Conservation (phyloP, 176 grass and related monocot genomes). For the Otatea glauca region DNA sequence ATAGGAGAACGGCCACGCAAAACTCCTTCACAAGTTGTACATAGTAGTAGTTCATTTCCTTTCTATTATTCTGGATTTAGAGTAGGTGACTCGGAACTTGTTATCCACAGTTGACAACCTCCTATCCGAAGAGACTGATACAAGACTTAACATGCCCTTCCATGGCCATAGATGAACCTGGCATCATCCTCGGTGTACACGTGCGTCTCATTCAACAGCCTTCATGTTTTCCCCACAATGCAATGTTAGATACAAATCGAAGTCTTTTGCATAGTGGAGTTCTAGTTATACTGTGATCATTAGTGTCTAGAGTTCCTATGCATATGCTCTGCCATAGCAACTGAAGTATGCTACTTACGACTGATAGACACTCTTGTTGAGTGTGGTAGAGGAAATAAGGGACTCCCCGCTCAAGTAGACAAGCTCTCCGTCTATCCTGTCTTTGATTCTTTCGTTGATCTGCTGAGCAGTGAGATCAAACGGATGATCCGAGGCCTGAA, state of each 20-base stretch:
- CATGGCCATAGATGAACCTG: conserved; percentile 78
- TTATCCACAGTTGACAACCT: not conserved
- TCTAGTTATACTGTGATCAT: not conserved
- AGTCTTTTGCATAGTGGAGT: not conserved
- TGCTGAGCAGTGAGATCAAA: conserved; percentile 58
- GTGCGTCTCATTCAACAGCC: conserved; percentile 78
- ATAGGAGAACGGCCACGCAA: not conserved
- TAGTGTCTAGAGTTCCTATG: no score
- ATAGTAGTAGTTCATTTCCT: not conserved
- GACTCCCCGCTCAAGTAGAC: conserved; percentile 69
- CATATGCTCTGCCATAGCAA: not conserved
- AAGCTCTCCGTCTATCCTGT: conserved; percentile 59
- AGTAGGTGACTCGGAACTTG: not conserved
- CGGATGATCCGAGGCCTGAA: conserved; percentile 78
- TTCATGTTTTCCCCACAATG: conserved; percentile 13
- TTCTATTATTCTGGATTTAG: conserved; percentile 8
- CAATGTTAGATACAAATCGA: not conserved
- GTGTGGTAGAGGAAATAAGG: conserved; percentile 66
- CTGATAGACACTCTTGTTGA: conserved; percentile 75
- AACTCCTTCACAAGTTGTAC: not conserved
- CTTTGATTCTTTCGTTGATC: conserved; percentile 62
- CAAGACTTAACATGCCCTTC: conserved; percentile 41
- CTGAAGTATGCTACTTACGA: conserved; percentile 50
- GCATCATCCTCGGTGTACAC: conserved; percentile 77
- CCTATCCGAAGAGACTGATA: not conserved